A percentile compares a stretch with the other conserved stretches of the same genome.
phyloP scores from a whole-genome alignment of 108 stramenopile species.

The Epipyxis sp. region DNA sequence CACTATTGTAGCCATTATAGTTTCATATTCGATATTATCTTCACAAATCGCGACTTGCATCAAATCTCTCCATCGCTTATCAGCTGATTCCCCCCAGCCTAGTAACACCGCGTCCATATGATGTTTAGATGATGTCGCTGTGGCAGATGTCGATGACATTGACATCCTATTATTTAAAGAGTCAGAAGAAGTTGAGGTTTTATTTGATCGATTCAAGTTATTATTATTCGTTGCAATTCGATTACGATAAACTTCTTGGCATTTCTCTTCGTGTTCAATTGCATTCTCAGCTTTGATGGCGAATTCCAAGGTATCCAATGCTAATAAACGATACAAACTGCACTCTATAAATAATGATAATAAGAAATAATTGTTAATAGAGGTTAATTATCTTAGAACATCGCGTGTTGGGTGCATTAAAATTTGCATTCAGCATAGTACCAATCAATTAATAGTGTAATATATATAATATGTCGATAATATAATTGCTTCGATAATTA shows the following conservation, averaged over 20 bases:
- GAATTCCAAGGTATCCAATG: neutral
- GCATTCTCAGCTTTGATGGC: neutral
- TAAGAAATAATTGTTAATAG: too few species aligned
- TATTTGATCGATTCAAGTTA: too few species aligned
- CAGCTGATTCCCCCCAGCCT: neutral
- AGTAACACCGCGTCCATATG: constrained; percentile 1
- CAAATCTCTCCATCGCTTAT: constrained; percentile 9
- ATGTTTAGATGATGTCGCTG: neutral
- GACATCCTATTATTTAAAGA: too few species aligned
- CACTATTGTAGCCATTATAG: too few species aligned
- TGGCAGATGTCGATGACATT: neutral
- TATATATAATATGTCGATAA: too few species aligned
- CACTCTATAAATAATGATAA: too few species aligned
- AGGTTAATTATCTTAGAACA: too few species aligned
- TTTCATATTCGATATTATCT: neutral
- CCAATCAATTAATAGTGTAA: too few species aligned
- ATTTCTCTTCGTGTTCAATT: neutral
- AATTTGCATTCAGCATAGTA: too few species aligned
- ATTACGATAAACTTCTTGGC: neutral
- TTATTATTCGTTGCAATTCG: neutral
- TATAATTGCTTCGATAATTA: too few species aligned
- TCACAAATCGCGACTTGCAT: neutral
- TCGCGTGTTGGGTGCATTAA: too few species aligned
- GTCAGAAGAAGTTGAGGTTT: too few species aligned
- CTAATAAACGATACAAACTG: neutral